Evolutionary conservation across 192 early-diverging fungal species (phyloP).

Genomic region (Gamsiella multidivaricata): DNA sequence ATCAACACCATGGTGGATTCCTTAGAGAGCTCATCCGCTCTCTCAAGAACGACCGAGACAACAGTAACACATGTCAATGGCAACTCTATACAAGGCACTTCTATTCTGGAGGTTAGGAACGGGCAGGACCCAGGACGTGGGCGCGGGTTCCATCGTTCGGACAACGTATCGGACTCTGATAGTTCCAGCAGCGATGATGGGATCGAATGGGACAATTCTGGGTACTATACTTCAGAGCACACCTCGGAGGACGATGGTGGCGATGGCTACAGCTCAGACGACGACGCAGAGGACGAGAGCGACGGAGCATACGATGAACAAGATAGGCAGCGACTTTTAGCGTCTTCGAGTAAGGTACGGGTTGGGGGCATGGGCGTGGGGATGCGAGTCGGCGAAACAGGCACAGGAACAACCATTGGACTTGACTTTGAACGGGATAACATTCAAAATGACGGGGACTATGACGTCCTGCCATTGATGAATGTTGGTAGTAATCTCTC

Average conservation of each 20-base stretch:
- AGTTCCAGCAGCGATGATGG: slow-evolving; percentile 38
- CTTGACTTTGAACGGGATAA: slow-evolving; percentile 28
- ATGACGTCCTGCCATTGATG: slow-evolving; percentile 35
- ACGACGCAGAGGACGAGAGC: not conserved
- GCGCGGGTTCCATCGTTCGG: not conserved
- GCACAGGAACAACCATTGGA: slow-evolving; percentile 53
- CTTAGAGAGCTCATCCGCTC: not conserved
- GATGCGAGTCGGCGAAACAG: slow-evolving; percentile 47
- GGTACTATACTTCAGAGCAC: slow-evolving; percentile 1
- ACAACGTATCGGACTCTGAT: slow-evolving; percentile 12
- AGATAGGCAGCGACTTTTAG: slow-evolving; percentile 27
- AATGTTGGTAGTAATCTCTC: slow-evolving; percentile 5
- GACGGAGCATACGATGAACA: slow-evolving; percentile 10
- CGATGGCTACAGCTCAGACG: slow-evolving; percentile 7
- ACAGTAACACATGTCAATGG: not conserved
- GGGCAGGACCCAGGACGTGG: not conserved
- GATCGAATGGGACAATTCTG: slow-evolving; percentile 33
- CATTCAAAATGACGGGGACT: slow-evolving; percentile 5
- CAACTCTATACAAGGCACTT: not conserved
- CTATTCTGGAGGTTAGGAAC: not conserved
- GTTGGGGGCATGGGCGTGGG: slow-evolving; percentile 47
- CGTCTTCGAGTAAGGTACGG: slow-evolving; percentile 15
- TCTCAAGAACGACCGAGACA: not conserved
- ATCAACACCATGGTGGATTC: slow-evolving; percentile 15
- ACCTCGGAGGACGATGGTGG: not conserved